Evolutionary conservation across 108 stramenopile genomes (phyloP).

Genomic region (Aurantiochytrium sp.): DNA sequence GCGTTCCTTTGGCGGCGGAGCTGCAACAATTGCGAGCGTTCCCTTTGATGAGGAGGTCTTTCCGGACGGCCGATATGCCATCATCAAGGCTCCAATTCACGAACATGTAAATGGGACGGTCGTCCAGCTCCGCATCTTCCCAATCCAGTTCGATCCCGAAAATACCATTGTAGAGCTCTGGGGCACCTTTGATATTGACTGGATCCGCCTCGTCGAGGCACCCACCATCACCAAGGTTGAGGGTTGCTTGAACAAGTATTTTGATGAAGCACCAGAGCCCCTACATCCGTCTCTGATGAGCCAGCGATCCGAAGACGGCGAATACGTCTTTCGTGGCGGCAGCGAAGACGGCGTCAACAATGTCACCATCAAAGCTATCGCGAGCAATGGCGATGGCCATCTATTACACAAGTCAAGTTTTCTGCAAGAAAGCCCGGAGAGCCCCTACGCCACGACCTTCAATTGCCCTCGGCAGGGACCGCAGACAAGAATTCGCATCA

Average conservation of each 20-base stretch:
- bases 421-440: neutral
- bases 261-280: neutral
- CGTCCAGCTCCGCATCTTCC: neutral
- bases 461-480: slow-evolving; percentile 38
- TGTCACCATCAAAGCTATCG: neutral
- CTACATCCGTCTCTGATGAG: neutral
- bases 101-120: neutral
- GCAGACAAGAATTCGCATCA: slow-evolving; percentile 25
- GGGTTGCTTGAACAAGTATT: slow-evolving; percentile 43
- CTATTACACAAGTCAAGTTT: neutral
- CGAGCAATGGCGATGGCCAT: neutral
- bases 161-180: neutral
- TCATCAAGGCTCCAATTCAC: neutral
- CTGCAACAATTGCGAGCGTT: neutral
- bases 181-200: slow-evolving; percentile 40
- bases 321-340: slow-evolving; percentile 19
- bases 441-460: slow-evolving; percentile 26
- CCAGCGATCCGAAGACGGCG: neutral
- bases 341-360: slow-evolving; percentile 7
- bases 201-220: slow-evolving; percentile 32
- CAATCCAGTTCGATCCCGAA: neutral
- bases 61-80: neutral
- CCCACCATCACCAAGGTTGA: slow-evolving; percentile 28
- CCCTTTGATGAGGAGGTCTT: neutral
- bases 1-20: neutral